Conservation (phyloP, 192 early-diverging fungal genomes). For the Oehlia diaphana region DNA sequence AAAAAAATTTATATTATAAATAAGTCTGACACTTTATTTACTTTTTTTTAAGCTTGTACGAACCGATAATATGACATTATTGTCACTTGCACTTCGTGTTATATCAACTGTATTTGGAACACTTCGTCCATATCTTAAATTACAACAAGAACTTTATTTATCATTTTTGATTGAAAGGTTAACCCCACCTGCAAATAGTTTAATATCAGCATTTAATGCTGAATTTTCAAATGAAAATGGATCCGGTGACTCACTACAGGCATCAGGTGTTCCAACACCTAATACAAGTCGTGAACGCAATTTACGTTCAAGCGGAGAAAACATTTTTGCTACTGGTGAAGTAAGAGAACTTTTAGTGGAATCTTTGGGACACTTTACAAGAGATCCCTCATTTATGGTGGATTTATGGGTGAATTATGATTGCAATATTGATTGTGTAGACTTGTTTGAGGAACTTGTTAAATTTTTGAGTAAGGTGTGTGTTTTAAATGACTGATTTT, state of each 20-base stretch:
- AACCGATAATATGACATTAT: constrained; percentile 55
- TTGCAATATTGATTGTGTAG: constrained; percentile 76
- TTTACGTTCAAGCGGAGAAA: constrained; percentile 14
- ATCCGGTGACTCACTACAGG: constrained; percentile 29
- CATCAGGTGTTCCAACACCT: constrained; percentile 22
- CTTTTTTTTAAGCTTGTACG: constrained; percentile 46
- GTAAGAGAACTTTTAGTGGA: constrained; percentile 86
- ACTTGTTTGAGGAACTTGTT: constrained; percentile 87
- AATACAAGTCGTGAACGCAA: neutral
- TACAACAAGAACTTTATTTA: constrained; percentile 80
- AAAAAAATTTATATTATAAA: neutral
- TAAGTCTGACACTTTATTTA: constrained; percentile 21
- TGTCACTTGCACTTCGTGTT: constrained; percentile 62
- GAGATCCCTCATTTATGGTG: constrained; percentile 73
- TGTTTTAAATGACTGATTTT: neutral
- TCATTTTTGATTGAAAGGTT: constrained; percentile 60
- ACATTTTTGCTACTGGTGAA: constrained; percentile 61
- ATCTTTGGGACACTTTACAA: constrained; percentile 70
- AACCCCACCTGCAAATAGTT: constrained; percentile 38
- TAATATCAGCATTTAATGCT: constrained; percentile 36
- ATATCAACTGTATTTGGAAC: constrained; percentile 74
- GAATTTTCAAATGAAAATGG: constrained; percentile 35
- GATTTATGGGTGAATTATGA: constrained; percentile 97
- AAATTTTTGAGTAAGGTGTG: constrained; percentile 73
- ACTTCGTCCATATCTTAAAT: constrained; percentile 63